Evolutionary conservation across 768 basidiomycete genomes (phyloP), one percentile per base, ranked within the genome.

Genomic region (Auriscalpium microsporum): DNA sequence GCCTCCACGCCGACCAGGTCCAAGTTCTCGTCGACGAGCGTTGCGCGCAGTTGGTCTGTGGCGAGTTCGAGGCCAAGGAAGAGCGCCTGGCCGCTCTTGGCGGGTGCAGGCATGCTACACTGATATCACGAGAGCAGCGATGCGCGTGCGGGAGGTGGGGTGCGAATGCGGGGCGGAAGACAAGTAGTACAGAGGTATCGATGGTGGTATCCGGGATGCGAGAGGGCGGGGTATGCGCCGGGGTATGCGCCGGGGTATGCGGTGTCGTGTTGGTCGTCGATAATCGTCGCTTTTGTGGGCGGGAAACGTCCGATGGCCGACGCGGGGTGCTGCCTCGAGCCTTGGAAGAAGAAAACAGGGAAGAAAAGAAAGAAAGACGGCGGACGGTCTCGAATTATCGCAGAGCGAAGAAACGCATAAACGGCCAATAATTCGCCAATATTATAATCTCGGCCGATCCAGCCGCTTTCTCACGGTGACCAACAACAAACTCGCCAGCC

Each of bases 31-130:
- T 93, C 90, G 57, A 94, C 82, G 61, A 94, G 79, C 50, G 87
- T 84, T 45, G 88, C 90, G 49, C 88, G 81, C 45, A 92, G 72
- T 70, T 90, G 86, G 75, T 92, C 90, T 37, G 84, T 84, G 4
- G 87, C 84, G 53, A 93, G 79, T 73, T 92, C 90, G 67, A 94
- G 78, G 56, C 90, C 91, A 44, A 94, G 82, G 71, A 91, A 93
- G 62, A 88, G 78, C n/a, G 76, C 68, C 40, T 73, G 68, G 45
- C 72, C 71, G 19, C 67, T 62, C 68, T 78, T 78, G 53, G 72
- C 58, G 42, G 59, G 53, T 11, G 56, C 59, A 50, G 59, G 59
- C 59, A 60, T 60, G 40, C 17, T 42, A 28, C 28, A 4, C 28
- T 42, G 14, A 42, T 36, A 38, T 35, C 48, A 36, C 46, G 53